Evolutionary conservation across 1,284 basidiomycete species (phyloP).

Genomic region (Boletellus dicymbophilus): DNA sequence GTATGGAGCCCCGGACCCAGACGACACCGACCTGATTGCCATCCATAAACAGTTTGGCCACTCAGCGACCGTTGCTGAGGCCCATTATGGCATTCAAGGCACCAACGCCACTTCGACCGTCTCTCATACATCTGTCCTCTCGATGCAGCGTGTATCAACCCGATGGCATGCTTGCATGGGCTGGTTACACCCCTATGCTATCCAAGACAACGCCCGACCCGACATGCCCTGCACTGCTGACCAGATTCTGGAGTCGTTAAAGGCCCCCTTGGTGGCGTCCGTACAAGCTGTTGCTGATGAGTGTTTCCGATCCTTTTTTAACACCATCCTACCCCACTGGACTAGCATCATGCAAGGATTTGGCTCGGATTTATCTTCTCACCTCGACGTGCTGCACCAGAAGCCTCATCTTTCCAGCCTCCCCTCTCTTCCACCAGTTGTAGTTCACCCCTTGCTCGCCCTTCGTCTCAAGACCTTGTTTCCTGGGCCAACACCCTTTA

Average conservation of each 20-base stretch:
- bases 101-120: neutral
- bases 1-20: neutral
- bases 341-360: conserved; percentile 1
- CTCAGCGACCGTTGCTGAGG: neutral
- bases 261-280: neutral
- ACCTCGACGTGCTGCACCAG: no score
- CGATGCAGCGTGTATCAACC: conserved; percentile 1
- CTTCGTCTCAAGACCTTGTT: neutral
- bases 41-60: conserved; percentile 7
- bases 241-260: neutral
- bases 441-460: neutral
- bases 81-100: conserved; percentile 8
- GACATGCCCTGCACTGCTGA: no score
- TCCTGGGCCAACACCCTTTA: neutral
- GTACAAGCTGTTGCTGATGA: neutral
- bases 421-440: neutral
- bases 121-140: neutral
- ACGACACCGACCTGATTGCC: neutral
- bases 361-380: neutral
- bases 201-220: no score
- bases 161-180: conserved; percentile 4
- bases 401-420: no score
- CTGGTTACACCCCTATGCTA: no score
- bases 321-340: neutral
- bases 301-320: neutral